Evolutionary conservation across 768 basidiomycete species (phyloP), one percentile per base, ranked within the genome.

Genomic region (Lentinula sp.): DNA sequence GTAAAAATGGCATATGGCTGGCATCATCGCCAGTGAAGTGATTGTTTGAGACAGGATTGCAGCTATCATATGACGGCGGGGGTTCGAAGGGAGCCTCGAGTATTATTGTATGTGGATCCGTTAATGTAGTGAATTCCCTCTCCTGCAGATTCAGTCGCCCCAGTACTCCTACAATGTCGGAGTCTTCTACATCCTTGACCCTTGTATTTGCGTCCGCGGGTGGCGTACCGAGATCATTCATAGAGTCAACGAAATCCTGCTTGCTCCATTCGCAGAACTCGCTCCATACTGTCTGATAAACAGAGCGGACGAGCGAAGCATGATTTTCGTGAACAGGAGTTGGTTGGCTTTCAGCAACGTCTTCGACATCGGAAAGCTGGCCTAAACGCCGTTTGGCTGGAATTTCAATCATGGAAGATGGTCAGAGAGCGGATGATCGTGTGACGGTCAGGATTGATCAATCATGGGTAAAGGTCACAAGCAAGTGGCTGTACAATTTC

Each of bases 381-480:
- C 49, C 50, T 63, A 54, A 63, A 15, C 36, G 52, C 80, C 77
- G 41, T 83, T 77, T 1, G 90, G 91, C 35, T 48, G 57, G 90
- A 90, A 9, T 91, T 28, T 28, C 28, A 28, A 28, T 3, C 91
- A 9, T 91, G 91, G 90, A 90, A 77, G 63, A 92, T 71, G 3
- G 28, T 28, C 28, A 28, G 28, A 28, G 28, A 28, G 28, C 28
- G 28, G 28, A 28, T 28, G 28, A 28, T 28, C 28, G 28, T 28
- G 28, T 28, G 28, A 28, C 28, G 3, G 28, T 23, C 23, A 23
- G 23, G 23, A 23, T n/a, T n/a, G n/a, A n/a, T n/a, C n/a, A n/a
- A n/a, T 39, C 13, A 39, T 13, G 13, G 13, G 9, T 33, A 8
- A 46, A 32, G 33, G 42, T 32, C 39, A 58, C 39, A 46, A 35